A percentile compares a stretch with the other conserved stretches of the same genome.
These are phyloP conservation scores for Diplodia seriata DNA, from an alignment of 2,329 filamentous ascomycete species.

Conservation along the genomic window DNA sequence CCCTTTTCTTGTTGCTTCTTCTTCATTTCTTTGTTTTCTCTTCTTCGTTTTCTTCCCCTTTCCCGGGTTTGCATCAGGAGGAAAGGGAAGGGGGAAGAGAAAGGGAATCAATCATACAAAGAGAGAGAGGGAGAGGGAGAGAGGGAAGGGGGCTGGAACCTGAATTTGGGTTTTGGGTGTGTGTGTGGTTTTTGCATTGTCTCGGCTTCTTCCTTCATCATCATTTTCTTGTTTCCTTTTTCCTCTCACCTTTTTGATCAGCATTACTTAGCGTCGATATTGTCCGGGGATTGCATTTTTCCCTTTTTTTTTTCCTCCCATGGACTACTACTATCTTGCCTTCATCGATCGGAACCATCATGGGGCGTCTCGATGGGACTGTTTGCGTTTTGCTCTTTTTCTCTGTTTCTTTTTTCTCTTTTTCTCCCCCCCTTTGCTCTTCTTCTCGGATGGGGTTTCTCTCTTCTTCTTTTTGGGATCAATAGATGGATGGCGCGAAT, in stretches of 20 bases:
- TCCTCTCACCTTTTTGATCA: not conserved
- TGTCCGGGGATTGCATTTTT: not conserved
- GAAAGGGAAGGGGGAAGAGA: not conserved
- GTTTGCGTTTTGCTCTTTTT: not conserved
- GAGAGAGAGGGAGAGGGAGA: not conserved
- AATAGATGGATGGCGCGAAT: no score
- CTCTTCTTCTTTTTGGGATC: no score
- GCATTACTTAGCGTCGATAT: not conserved
- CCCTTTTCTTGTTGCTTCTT: not conserved
- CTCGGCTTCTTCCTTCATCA: constrained; percentile 27
- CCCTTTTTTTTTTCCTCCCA: no score
- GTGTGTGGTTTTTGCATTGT: not conserved
- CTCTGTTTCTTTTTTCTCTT: not conserved
- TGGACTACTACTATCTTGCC: not conserved
- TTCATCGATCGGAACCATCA: not conserved
- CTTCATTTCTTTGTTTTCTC: not conserved
- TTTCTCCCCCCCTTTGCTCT: no score
- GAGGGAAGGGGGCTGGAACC: constrained; percentile 15
- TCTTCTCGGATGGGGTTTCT: not conserved
- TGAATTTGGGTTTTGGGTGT: constrained; percentile 4
- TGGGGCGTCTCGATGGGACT: not conserved
- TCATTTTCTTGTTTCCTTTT: not conserved
- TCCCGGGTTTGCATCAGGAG: not conserved
- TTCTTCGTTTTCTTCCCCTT: not conserved
- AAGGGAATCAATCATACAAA: not conserved